A percentile compares a stretch with the other conserved stretches of the same genome.
Conservation (phyloP, 768 basidiomycete genomes). For the Panellus pusillus region DNA sequence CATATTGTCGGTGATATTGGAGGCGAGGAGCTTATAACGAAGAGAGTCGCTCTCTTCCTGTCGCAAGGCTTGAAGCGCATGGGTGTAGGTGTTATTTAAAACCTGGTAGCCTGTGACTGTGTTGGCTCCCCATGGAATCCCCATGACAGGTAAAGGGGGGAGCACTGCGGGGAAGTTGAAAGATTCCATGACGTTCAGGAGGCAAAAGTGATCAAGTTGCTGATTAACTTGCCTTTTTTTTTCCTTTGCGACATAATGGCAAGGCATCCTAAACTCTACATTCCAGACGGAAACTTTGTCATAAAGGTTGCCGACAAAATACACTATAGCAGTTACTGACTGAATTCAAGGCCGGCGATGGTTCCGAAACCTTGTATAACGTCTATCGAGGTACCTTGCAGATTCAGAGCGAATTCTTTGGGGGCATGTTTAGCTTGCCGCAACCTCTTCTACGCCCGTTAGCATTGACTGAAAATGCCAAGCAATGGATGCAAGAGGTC, state of each 20-base stretch:
- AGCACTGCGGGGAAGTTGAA: not conserved
- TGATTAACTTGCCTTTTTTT: not conserved
- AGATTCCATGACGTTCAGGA: conserved; percentile 5
- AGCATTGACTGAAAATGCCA: not conserved
- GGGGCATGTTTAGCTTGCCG: not conserved
- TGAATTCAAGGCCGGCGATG: not conserved
- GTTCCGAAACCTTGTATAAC: not conserved
- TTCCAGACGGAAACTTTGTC: not conserved
- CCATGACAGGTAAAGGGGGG: not conserved
- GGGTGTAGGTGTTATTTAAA: not conserved
- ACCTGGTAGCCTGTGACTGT: not conserved
- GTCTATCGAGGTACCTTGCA: not conserved
- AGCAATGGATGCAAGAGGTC: not conserved
- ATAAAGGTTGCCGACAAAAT: not conserved
- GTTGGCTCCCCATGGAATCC: conserved; percentile 1
- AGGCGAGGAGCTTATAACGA: not conserved
- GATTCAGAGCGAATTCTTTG: not conserved
- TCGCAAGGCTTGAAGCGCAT: not conserved
- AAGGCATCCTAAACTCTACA: not conserved
- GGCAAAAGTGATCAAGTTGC: not conserved
- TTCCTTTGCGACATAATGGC: not conserved
- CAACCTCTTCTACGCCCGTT: not conserved
- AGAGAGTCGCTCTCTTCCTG: conserved; percentile 1
- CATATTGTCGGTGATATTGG: not conserved
- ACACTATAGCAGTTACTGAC: not conserved